Evolutionary conservation across 2,329 filamentous ascomycete species (phyloP).

Genomic region (Fusarium lyarnte): DNA sequence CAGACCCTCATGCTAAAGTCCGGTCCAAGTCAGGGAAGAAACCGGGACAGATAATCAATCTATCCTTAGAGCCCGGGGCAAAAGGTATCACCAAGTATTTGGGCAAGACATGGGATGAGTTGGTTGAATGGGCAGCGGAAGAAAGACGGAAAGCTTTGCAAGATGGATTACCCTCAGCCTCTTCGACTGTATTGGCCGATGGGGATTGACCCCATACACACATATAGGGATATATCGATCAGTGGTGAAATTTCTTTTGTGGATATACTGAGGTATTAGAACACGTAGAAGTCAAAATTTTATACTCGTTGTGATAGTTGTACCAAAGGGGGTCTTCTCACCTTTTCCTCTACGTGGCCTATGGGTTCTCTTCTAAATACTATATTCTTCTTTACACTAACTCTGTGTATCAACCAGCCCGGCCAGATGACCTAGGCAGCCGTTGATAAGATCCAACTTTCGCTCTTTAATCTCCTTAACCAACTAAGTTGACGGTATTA

Average conservation of each 20-base stretch:
- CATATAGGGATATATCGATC: background rate
- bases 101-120: background rate
- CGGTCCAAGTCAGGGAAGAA: rapidly evolving
- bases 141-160: rapidly evolving
- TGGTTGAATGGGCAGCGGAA: background rate
- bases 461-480: background rate
- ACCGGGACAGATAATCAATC: rapidly evolving
- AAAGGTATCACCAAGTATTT: background rate
- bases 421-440: background rate
- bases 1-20: background rate
- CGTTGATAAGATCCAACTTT: background rate
- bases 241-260: no score
- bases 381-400: background rate
- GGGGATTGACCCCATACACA: rapidly evolving
- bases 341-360: background rate
- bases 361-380: background rate
- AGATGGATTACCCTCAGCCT: rapidly evolving
- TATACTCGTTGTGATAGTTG: background rate
- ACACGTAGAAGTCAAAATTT: background rate
- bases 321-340: background rate
- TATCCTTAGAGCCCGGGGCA: background rate
- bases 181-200: rapidly evolving
- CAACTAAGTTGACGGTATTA: background rate
- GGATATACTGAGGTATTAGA: background rate
- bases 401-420: background rate